Evolutionary conservation across 768 basidiomycete genomes (phyloP), one percentile per base, ranked within the genome.

Genomic region (Rhodocollybia butyracea): DNA sequence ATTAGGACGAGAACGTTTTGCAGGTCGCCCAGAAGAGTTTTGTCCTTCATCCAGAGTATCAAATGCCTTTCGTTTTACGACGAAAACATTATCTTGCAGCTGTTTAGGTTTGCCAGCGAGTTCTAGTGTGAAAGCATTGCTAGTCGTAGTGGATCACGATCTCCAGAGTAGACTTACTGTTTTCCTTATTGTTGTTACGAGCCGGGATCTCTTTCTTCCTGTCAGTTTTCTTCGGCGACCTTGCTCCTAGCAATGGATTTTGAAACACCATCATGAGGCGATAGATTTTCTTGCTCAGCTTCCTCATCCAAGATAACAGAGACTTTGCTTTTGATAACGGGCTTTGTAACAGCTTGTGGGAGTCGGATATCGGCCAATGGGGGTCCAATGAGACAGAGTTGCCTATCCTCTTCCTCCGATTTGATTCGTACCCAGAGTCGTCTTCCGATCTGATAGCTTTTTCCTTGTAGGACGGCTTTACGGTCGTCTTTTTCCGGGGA

Each of bases 361-460:
- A n/a, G n/a, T n/a, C n/a, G n/a, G n/a, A n/a, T n/a, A n/a, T n/a
- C n/a, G 24, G 12, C 10, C 31, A 29, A 7, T 31, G 21, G 5
- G 46, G 13, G 2, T 19, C 15, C 13, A 19, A 10, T n/a, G 46
- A 19, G 13, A 34, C 5, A 36, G 32, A 11, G 6, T 45, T 22
- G 29, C 40, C 5, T 17, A 27, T 46, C 46, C 22, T 59, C 50
- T 30, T 30, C 32, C 7, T 38, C 57, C 22, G n/a, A n/a, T n/a
- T n/a, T 22, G 34, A 32, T 31, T 7, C 5, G 21, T 46, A 24
- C 29, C 47, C 42, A 24, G n/a, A 54, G 57, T 45, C 50, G 22
- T n/a, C 58, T 56, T 47, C 61, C 59, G 13, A 54, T 40, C 21
- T 45, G 58, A 22, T 5, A 24, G 46, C 58, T 47, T 17, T 39